Evolutionary conservation across 139 green algal genomes (phyloP).

Genomic region (Chlorella sp.): DNA sequence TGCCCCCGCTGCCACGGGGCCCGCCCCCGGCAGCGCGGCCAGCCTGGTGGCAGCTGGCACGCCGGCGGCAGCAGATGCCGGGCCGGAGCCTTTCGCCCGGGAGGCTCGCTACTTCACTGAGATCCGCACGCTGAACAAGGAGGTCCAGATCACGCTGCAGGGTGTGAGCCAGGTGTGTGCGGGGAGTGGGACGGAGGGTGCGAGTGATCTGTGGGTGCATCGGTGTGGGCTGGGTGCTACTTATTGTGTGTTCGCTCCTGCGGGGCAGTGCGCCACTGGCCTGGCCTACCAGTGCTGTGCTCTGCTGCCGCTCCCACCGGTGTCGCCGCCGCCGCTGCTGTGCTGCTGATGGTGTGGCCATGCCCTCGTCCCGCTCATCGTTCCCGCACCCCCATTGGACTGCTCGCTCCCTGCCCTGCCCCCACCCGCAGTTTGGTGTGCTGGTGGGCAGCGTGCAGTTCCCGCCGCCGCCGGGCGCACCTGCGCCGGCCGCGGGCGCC

Average conservation of each 20-base stretch:
- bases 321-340: no score
- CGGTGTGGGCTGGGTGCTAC: no score
- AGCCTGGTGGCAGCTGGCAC: constrained; percentile 37
- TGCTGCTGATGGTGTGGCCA: no score
- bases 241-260: no score
- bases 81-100: constrained; percentile 82
- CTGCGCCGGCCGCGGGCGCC: not conserved
- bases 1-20: not conserved
- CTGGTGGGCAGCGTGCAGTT: constrained; percentile 44
- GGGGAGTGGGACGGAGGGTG: not conserved
- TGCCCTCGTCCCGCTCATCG: no score
- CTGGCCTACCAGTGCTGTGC: no score
- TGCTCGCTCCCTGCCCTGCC: not conserved
- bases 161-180: constrained; percentile 39
- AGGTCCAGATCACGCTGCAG: constrained; percentile 51
- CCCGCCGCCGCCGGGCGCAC: constrained; percentile 15
- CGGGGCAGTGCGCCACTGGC: no score
- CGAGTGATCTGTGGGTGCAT: not conserved
- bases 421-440: constrained; percentile 42
- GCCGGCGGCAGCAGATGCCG: constrained; percentile 21
- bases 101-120: constrained; percentile 94
- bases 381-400: no score
- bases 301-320: no score
- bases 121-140: constrained; percentile 73
- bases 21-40: not conserved